These are phyloP conservation scores for Diddensiella santjacobensis DNA, from an alignment of 805 yeast species.

Conservation along the genomic window DNA sequence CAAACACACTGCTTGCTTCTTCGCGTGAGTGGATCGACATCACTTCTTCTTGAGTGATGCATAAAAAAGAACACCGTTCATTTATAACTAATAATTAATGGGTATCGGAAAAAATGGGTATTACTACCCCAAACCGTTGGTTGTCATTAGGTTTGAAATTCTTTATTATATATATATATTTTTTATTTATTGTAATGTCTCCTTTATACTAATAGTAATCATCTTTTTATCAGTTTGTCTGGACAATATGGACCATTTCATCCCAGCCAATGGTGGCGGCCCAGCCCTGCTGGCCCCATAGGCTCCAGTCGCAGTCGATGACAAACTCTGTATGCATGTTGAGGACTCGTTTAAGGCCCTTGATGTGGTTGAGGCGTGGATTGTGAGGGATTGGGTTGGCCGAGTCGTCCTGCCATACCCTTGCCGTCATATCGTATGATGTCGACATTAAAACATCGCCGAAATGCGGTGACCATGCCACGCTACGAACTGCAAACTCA, in stretches of 20 bases:
- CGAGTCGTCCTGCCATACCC: constrained; percentile 77
- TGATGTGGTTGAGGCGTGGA: constrained; percentile 35
- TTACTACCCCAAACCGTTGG: too few species aligned
- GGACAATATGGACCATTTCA: constrained; percentile 90
- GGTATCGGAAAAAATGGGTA: too few species aligned
- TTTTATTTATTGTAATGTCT: not conserved
- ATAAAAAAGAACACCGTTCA: too few species aligned
- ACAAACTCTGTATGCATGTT: constrained; percentile 81
- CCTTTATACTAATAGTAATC: not conserved
- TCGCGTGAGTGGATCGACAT: constrained; percentile 9
- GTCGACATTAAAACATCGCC: constrained; percentile 66
- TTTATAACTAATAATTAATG: too few species aligned
- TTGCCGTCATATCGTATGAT: constrained; percentile 89
- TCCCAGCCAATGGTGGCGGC: constrained; percentile 96
- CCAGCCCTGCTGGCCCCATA: constrained; percentile 97
- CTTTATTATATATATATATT: constrained; percentile 4
- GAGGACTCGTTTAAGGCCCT: constrained; percentile 57
- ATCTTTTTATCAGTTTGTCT: constrained; percentile 36
- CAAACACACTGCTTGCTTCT: not conserved
- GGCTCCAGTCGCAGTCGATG: constrained; percentile 88
- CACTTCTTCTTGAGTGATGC: constrained; percentile 4
- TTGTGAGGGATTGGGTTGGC: constrained; percentile 51
- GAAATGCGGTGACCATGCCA: constrained; percentile 86
- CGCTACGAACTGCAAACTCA: constrained; percentile 79
- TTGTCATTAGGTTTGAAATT: too few species aligned